These are phyloP conservation scores for Boechera stricta DNA, from an alignment of 345 rosid species.

Conservation along the genomic window DNA sequence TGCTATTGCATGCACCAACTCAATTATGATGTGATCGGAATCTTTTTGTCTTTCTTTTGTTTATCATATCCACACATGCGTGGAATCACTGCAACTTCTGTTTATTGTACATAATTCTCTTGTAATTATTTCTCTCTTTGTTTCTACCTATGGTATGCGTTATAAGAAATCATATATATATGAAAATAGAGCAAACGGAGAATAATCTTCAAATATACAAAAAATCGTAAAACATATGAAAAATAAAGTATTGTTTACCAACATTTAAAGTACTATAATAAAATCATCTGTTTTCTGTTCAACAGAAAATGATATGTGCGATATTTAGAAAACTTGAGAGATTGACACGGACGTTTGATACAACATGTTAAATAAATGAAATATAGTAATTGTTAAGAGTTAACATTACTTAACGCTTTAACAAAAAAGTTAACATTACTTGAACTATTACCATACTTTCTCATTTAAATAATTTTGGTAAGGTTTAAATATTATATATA, in stretches of 20 bases:
- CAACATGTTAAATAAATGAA: neutral
- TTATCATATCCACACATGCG: conserved; percentile 45
- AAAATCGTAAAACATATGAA: too few species aligned
- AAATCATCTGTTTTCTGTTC: neutral
- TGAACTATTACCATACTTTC: neutral
- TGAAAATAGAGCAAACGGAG: too few species aligned
- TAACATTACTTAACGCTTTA: neutral
- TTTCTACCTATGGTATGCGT: neutral
- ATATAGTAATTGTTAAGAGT: neutral
- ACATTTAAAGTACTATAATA: too few species aligned
- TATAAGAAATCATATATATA: neutral
- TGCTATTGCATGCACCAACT: conserved; percentile 45
- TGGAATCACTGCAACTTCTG: conserved; percentile 25
- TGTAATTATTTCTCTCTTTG: neutral
- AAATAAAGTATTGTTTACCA: too few species aligned
- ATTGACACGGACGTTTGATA: neutral
- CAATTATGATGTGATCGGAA: conserved; percentile 38
- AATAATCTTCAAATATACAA: too few species aligned
- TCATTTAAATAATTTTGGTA: neutral
- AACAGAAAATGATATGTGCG: neutral
- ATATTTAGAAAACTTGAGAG: neutral
- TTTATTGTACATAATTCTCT: conserved; percentile 7
- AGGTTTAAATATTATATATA: neutral
- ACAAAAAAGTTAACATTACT: neutral
- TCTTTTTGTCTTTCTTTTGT: conserved; percentile 38